Evolutionary conservation across 768 basidiomycete genomes (phyloP).

Genomic region (Plicaturopsis crispa): DNA sequence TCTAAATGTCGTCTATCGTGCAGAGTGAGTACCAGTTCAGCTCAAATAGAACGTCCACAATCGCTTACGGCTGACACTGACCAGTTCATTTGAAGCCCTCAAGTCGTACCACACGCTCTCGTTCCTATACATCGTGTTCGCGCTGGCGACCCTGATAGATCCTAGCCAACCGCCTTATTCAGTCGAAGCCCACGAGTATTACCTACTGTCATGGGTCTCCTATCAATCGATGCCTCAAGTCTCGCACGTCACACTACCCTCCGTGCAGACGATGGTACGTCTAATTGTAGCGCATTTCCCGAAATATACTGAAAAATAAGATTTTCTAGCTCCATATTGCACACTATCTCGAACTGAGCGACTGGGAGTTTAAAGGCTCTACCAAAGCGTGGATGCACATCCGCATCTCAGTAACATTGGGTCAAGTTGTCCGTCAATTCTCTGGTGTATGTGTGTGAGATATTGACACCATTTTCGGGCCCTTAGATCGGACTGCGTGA

Average conservation of each 20-base stretch:
- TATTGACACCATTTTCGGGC: too few species aligned
- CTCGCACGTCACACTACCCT: slow-evolving; percentile 42
- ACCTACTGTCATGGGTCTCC: slow-evolving; percentile 48
- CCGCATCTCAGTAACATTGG: slow-evolving; percentile 53
- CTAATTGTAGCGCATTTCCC: slow-evolving; percentile 4
- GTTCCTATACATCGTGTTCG: slow-evolving; percentile 59
- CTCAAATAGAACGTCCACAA: background rate
- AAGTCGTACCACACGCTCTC: slow-evolving; percentile 47
- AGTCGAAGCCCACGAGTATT: slow-evolving; percentile 54
- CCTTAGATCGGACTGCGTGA: slow-evolving; percentile 50
- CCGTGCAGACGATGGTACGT: slow-evolving; percentile 51
- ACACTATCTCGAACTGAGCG: slow-evolving; percentile 48
- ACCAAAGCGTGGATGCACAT: slow-evolving; percentile 47
- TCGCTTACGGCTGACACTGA: slow-evolving; percentile 3
- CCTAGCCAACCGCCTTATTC: slow-evolving; percentile 37
- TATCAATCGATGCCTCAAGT: slow-evolving; percentile 36
- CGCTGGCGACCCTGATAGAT: slow-evolving; percentile 60
- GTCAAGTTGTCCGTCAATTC: slow-evolving; percentile 43
- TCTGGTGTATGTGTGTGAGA: slow-evolving; percentile 6
- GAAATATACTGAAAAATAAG: slow-evolving; percentile 22
- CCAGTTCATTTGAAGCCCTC: slow-evolving; percentile 31
- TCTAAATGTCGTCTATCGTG: slow-evolving; percentile 44
- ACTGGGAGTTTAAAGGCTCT: slow-evolving; percentile 36
- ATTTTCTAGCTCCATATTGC: slow-evolving; percentile 28
- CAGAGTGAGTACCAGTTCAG: slow-evolving; percentile 28